These are phyloP conservation scores for Cercophora sp. DNA, from an alignment of 495 filamentous ascomycete species.

Conservation along the genomic window DNA sequence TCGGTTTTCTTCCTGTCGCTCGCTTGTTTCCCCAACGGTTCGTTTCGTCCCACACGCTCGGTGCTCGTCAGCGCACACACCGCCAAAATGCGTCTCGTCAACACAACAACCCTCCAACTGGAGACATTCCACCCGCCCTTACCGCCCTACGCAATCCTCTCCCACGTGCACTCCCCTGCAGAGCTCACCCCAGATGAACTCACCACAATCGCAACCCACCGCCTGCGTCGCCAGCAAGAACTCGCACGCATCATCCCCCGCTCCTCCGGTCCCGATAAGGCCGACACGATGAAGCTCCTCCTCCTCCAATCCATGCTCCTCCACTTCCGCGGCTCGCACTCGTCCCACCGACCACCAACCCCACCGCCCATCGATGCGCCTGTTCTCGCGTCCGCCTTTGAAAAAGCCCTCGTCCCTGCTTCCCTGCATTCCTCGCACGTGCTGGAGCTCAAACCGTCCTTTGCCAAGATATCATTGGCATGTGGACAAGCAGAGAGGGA, in stretches of 20 bases:
- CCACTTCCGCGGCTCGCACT: constrained; percentile 19
- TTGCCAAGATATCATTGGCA: constrained; percentile 19
- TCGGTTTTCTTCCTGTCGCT: neutral
- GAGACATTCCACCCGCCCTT: constrained; percentile 30
- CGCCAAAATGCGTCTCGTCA: constrained; percentile 36
- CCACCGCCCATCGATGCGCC: constrained; percentile 3
- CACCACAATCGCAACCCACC: constrained; percentile 16
- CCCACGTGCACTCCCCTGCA: constrained; percentile 39
- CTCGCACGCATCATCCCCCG: constrained; percentile 4
- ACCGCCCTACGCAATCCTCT: constrained; percentile 42
- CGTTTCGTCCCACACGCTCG: neutral
- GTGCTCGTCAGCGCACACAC: neutral
- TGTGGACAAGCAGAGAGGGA: constrained; percentile 21
- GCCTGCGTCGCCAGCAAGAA: constrained; percentile 8
- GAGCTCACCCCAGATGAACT: constrained; percentile 33
- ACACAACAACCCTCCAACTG: constrained; percentile 31
- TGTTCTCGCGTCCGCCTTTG: neutral
- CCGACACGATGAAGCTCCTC: constrained; percentile 24
- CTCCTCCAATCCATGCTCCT: constrained; percentile 25
- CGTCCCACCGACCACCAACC: neutral
- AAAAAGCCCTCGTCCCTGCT: constrained; percentile 1
- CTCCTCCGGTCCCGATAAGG: constrained; percentile 11
- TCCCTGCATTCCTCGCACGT: constrained; percentile 10
- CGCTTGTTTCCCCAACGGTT: neutral
- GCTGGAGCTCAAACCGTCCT: constrained; percentile 21